These are phyloP conservation scores for Magnolia sinica DNA, from an alignment of 164 flowering plant genomes.

Conservation along the genomic window DNA sequence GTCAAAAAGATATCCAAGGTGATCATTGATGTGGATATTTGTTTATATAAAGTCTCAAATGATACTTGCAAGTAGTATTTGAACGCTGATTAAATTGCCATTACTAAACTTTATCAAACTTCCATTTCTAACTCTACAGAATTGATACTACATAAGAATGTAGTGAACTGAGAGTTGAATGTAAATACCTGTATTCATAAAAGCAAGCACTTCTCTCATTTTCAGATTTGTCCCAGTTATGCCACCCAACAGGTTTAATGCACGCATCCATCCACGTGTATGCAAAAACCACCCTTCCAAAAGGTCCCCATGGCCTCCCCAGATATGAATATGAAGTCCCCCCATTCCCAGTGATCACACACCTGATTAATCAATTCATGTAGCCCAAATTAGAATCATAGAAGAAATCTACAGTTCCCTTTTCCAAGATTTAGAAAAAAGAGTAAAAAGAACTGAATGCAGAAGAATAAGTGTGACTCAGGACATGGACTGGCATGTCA, in stretches of 20 bases:
- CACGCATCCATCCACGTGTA: slow-evolving; percentile 85
- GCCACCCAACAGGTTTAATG: slow-evolving; percentile 72
- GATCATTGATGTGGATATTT: too few relatives aligned
- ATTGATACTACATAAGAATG: neutral
- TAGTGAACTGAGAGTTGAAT: neutral
- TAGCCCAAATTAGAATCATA: neutral
- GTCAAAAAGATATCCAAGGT: too few relatives aligned
- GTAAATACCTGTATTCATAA: slow-evolving; percentile 83
- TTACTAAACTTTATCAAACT: neutral
- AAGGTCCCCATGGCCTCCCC: slow-evolving; percentile 99
- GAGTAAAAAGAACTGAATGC: neutral
- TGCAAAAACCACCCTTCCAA: slow-evolving; percentile 87
- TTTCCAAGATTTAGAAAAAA: neutral
- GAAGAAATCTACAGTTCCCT: neutral
- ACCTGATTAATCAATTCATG: slow-evolving; percentile 39
- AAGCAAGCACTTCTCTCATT: slow-evolving; percentile 95
- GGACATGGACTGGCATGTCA: neutral
- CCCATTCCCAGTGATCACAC: slow-evolving; percentile 94
- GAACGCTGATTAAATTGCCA: neutral
- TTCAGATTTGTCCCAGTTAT: slow-evolving; percentile 89
- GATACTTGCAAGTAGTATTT: neutral
- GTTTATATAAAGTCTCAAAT: neutral
- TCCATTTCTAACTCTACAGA: too few relatives aligned
- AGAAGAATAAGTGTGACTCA: neutral
- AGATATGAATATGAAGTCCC: slow-evolving; percentile 57